These are phyloP conservation scores for Phytophthora podocarpi DNA, from an alignment of 352 stramenopile species.

Conservation along the genomic window DNA sequence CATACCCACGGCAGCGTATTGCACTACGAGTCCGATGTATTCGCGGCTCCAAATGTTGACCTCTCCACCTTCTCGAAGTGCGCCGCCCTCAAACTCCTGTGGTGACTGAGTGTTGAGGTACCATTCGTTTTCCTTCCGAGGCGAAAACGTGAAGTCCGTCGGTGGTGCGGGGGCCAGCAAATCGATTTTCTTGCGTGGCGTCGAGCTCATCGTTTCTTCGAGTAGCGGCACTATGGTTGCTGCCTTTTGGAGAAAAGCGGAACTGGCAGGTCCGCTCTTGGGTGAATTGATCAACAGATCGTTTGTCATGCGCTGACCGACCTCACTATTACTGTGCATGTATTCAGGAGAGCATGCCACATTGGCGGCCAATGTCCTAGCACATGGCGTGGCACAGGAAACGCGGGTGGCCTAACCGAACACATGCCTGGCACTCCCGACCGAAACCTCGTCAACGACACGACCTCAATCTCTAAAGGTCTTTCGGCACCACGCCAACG, in stretches of 20 bases:
- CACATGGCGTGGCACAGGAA: slow-evolving; percentile 18
- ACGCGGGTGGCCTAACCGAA: slow-evolving; percentile 1
- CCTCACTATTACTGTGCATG: too few relatives aligned
- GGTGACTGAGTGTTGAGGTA: slow-evolving; percentile 28
- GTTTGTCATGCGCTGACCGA: background rate
- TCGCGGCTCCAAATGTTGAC: slow-evolving; percentile 43
- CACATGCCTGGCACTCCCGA: slow-evolving; percentile 5
- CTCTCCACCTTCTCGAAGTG: slow-evolving; percentile 23
- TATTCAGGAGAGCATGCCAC: too few relatives aligned
- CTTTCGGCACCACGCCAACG: slow-evolving; percentile 28
- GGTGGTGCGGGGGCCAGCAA: slow-evolving; percentile 24
- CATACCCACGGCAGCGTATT: slow-evolving; percentile 52
- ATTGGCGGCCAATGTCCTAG: too few relatives aligned
- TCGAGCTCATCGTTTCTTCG: slow-evolving; percentile 31
- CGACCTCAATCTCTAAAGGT: slow-evolving; percentile 16
- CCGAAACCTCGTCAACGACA: slow-evolving; percentile 10
- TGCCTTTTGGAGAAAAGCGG: slow-evolving; percentile 17
- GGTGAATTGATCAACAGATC: slow-evolving; percentile 7
- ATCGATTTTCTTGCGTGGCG: slow-evolving; percentile 34
- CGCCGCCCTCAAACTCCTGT: slow-evolving; percentile 17
- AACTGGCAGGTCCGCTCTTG: slow-evolving; percentile 17
- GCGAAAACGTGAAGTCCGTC: slow-evolving; percentile 21
- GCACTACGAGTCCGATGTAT: slow-evolving; percentile 43
- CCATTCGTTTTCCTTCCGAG: slow-evolving; percentile 29
- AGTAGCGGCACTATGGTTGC: slow-evolving; percentile 38